Conservation (phyloP, 305 asterid genomes). For the Galium porrigens region DNA sequence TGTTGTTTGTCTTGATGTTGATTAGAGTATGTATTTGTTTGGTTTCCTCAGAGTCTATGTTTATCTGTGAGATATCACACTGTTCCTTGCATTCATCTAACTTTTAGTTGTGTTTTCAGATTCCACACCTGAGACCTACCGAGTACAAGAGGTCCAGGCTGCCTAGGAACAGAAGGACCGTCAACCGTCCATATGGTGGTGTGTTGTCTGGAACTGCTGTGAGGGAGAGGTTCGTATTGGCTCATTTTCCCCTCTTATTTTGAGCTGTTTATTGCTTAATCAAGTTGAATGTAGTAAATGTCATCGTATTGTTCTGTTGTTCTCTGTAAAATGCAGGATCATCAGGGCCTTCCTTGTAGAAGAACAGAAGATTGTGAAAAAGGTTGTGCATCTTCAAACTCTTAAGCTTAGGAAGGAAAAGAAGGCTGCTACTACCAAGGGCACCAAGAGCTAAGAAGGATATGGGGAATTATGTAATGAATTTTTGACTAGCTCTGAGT, state of each 20-base stretch:
- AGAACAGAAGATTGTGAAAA: slow-evolving; percentile 72
- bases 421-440: slow-evolving; percentile 12
- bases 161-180: slow-evolving; percentile 63
- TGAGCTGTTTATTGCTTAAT: not conserved
- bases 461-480: slow-evolving; percentile 3
- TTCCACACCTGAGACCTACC: slow-evolving; percentile 71
- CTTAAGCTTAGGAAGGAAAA: slow-evolving; percentile 58
- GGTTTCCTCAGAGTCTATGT: not conserved
- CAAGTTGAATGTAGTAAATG: not conserved
- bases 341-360: slow-evolving; percentile 76
- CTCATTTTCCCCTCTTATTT: not conserved
- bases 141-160: slow-evolving; percentile 72
- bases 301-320: not conserved
- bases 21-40: no score
- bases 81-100: no score
- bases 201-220: slow-evolving; percentile 70
- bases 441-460: slow-evolving; percentile 42
- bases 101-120: slow-evolving; percentile 21
- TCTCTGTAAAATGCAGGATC: slow-evolving; percentile 29
- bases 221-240: slow-evolving; percentile 46
- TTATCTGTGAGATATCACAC: not conserved
- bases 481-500: slow-evolving; percentile 15
- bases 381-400: slow-evolving; percentile 68
- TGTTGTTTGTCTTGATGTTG: no score
- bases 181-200: slow-evolving; percentile 74